A percentile compares a stretch with the other conserved stretches of the same genome.
Evolutionary conservation across 352 stramenopile species (phyloP).

Genomic region (Phytopythium boreale): DNA sequence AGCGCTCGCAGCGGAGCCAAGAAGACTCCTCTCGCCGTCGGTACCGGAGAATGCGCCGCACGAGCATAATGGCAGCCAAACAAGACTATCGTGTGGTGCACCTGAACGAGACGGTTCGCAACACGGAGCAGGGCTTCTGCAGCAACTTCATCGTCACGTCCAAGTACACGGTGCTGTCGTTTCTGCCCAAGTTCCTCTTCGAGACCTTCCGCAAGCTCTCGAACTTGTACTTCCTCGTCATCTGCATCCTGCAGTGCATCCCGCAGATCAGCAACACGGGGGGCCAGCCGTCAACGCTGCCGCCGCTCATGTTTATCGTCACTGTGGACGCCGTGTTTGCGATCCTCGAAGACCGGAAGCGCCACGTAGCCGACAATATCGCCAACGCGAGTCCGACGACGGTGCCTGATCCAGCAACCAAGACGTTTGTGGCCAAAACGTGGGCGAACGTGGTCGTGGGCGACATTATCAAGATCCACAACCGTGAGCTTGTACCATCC

Average conservation of each 20-base stretch:
- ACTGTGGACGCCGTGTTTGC: constrained; percentile 87
- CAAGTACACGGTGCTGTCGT: constrained; percentile 89
- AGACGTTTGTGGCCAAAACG: constrained; percentile 45
- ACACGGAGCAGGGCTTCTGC: constrained; percentile 60
- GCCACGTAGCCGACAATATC: constrained; percentile 77
- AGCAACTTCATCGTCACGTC: constrained; percentile 90
- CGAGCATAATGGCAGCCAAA: constrained; percentile 10
- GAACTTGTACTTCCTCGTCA: constrained; percentile 93
- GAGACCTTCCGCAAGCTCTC: constrained; percentile 90
- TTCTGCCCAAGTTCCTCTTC: constrained; percentile 91
- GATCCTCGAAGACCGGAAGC: constrained; percentile 84
- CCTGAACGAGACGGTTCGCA: constrained; percentile 52
- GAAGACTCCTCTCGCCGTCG: background rate
- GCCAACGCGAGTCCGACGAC: constrained; percentile 73
- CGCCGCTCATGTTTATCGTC: constrained; percentile 90
- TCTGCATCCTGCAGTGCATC: constrained; percentile 87
- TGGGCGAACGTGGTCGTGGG: constrained; percentile 88
- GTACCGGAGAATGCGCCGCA: background rate
- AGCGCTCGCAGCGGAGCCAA: background rate
- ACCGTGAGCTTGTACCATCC: constrained; percentile 80
- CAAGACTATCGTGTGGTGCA: constrained; percentile 58
- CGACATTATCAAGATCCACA: constrained; percentile 75
- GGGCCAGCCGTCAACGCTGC: constrained; percentile 82
- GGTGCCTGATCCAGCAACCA: constrained; percentile 45
- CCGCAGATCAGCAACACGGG: constrained; percentile 90